Conservation (phyloP, 2,329 filamentous ascomycete species). For the Cercospora berteroae region DNA sequence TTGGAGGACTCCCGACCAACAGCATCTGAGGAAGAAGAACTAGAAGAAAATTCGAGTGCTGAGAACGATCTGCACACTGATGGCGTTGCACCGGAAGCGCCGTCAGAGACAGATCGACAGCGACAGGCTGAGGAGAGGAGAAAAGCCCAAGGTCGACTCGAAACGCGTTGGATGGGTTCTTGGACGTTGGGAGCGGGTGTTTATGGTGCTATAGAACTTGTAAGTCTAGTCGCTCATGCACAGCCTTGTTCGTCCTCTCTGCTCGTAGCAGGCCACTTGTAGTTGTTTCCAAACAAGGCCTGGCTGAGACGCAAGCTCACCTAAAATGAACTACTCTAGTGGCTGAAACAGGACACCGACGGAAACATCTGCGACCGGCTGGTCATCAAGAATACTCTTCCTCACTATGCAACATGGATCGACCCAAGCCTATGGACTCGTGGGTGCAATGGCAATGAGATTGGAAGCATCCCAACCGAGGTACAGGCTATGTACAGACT, state of each 20-base stretch:
- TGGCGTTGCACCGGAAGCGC: neutral
- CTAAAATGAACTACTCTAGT: neutral
- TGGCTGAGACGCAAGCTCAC: neutral
- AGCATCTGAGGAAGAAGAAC: neutral
- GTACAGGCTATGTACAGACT: slow-evolving; percentile 14
- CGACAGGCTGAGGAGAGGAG: neutral
- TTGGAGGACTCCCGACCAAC: no score
- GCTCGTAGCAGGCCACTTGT: neutral
- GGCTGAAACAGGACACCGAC: slow-evolving; percentile 7
- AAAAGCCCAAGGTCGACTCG: neutral
- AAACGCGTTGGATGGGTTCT: neutral
- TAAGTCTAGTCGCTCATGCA: neutral
- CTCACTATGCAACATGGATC: neutral
- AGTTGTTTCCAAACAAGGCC: neutral
- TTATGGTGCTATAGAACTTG: neutral
- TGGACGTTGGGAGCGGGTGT: neutral
- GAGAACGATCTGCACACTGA: neutral
- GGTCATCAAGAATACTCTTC: slow-evolving; percentile 1
- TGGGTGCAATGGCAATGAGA: neutral
- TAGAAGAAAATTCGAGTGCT: neutral
- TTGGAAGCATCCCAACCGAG: slow-evolving; percentile 3
- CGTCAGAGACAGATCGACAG: neutral
- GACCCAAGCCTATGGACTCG: neutral
- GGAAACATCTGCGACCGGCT: slow-evolving; percentile 11
- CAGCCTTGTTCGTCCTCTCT: neutral